phyloP scores from a whole-genome alignment of 2,329 filamentous ascomycete species.

The Aureobasidium sp. region DNA sequence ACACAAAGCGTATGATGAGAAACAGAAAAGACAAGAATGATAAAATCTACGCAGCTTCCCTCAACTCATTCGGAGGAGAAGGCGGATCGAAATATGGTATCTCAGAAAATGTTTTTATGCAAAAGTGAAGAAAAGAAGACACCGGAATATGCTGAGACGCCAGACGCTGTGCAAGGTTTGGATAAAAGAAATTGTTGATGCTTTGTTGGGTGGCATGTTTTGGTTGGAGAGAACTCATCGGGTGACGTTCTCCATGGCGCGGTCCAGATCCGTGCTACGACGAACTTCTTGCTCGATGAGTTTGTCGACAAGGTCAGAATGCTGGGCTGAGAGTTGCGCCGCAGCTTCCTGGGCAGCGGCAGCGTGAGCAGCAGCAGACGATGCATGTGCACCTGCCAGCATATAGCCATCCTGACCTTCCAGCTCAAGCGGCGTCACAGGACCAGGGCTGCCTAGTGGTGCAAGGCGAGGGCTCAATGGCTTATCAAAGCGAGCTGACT shows the following conservation, averaged over 20 bases:
- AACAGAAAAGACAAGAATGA: neutral
- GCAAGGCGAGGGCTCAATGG: conserved; percentile 43
- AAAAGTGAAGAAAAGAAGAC: neutral
- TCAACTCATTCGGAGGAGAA: conserved; percentile 8
- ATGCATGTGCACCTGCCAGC: conserved; percentile 34
- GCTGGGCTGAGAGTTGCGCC: conserved; percentile 1
- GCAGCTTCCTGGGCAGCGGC: conserved; percentile 12
- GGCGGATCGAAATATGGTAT: conserved; percentile 12
- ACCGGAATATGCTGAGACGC: conserved; percentile 1
- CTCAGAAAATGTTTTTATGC: conserved; percentile 11
- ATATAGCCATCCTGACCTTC: conserved; percentile 40
- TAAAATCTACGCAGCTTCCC: conserved; percentile 6
- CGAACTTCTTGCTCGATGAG: conserved; percentile 40
- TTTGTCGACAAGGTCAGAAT: conserved; percentile 40
- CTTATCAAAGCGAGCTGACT: conserved; percentile 24
- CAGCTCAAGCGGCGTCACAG: conserved; percentile 47
- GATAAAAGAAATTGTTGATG: neutral
- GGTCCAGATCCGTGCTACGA: conserved; percentile 20
- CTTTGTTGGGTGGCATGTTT: neutral
- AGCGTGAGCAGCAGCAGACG: conserved; percentile 15
- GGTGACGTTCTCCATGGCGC: neutral
- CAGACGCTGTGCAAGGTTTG: conserved; percentile 3
- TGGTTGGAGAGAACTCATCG: neutral
- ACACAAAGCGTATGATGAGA: neutral
- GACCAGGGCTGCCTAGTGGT: conserved; percentile 45